A percentile compares a stretch with the other conserved stretches of the same genome.
Evolutionary conservation across 148 eudicot species (phyloP).

Genomic region (Persicaria maculosa): DNA sequence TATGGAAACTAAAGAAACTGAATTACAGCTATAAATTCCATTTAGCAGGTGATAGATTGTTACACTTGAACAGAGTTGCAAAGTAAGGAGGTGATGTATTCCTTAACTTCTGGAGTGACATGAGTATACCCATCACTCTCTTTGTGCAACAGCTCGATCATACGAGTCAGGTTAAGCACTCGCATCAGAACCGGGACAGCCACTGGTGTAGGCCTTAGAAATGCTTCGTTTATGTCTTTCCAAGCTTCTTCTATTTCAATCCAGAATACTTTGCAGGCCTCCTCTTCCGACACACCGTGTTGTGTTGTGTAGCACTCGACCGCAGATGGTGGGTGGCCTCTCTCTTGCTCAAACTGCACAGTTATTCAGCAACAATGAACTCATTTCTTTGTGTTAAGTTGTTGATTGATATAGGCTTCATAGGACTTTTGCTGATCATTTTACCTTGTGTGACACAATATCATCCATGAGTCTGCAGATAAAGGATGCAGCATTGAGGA

Average conservation of each 20-base stretch:
- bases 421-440: too few species aligned
- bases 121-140: slow-evolving; percentile 7
- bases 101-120: background rate
- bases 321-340: background rate
- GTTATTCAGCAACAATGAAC: too few species aligned
- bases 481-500: background rate
- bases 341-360: background rate
- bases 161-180: background rate
- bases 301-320: background rate
- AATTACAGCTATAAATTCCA: too few species aligned
- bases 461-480: slow-evolving; percentile 16
- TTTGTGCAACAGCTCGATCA: background rate
- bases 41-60: too few species aligned
- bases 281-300: background rate
- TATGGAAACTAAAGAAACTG: too few species aligned
- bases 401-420: too few species aligned
- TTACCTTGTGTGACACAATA: slow-evolving; percentile 7
- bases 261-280: background rate
- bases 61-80: background rate
- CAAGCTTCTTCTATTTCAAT: background rate
- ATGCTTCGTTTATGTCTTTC: background rate
- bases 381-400: too few species aligned
- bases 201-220: background rate
- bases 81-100: background rate
- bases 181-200: background rate